phyloP scores from a whole-genome alignment of 2,329 filamentous ascomycete genomes.

The Aspergillus ibericus region DNA sequence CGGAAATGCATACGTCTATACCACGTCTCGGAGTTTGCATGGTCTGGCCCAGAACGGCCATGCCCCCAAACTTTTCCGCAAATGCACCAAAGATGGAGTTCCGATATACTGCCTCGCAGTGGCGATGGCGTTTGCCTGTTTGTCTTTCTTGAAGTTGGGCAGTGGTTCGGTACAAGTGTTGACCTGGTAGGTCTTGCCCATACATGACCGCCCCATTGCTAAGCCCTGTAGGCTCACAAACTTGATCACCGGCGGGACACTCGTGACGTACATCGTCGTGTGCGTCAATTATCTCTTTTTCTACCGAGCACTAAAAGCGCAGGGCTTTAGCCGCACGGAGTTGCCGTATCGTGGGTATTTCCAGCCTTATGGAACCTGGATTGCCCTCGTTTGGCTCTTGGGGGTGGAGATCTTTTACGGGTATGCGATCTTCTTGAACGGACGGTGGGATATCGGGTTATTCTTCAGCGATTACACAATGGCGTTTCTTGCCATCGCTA shows the following conservation, averaged over 20 bases:
- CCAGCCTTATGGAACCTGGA: slow-evolving; percentile 57
- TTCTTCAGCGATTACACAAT: slow-evolving; percentile 57
- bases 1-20: slow-evolving; percentile 58
- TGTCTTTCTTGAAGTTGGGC: slow-evolving; percentile 55
- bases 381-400: slow-evolving; percentile 6
- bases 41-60: slow-evolving; percentile 55
- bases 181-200: slow-evolving; percentile 56
- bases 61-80: slow-evolving; percentile 56
- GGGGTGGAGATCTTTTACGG: slow-evolving; percentile 48
- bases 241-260: slow-evolving; percentile 54
- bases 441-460: slow-evolving; percentile 45
- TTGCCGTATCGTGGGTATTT: slow-evolving; percentile 61
- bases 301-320: slow-evolving; percentile 54
- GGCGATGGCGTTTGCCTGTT: slow-evolving; percentile 55
- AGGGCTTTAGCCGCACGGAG: slow-evolving; percentile 52
- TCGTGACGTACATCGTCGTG: slow-evolving; percentile 64
- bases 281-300: slow-evolving; percentile 60
- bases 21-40: slow-evolving; percentile 55
- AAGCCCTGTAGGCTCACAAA: background rate
- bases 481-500: slow-evolving; percentile 52
- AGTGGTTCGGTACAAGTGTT: slow-evolving; percentile 53
- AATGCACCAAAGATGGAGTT: slow-evolving; percentile 62
- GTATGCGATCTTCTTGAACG: slow-evolving; percentile 48
- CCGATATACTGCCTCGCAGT: slow-evolving; percentile 59
- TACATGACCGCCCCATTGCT: background rate